These are phyloP conservation scores for Diphasiastrum complanatum DNA, from an alignment of 83 land plant species.

Conservation along the genomic window DNA sequence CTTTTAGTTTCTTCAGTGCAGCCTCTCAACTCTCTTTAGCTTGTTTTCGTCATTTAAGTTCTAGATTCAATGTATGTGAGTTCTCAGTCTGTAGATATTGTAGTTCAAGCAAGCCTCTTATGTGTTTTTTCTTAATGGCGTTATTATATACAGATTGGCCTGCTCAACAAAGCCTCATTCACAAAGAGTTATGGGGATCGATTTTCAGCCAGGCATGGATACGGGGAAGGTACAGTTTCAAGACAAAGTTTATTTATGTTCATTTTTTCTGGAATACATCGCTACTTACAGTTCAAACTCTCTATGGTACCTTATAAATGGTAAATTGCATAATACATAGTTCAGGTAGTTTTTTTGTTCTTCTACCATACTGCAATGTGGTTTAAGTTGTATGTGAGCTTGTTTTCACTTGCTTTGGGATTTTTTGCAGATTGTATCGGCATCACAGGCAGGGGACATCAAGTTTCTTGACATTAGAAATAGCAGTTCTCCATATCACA, in stretches of 20 bases:
- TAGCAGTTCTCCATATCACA: slow-evolving; percentile 38
- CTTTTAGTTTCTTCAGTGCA: too few species aligned
- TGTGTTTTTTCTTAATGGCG: not conserved
- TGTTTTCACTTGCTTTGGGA: not conserved
- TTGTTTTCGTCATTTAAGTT: too few species aligned
- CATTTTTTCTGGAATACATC: not conserved
- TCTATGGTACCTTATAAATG: not conserved
- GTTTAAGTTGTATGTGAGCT: not conserved
- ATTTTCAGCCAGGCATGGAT: slow-evolving; percentile 79
- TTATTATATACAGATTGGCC: slow-evolving; percentile 39
- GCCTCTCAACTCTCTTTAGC: too few species aligned
- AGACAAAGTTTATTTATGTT: too few species aligned
- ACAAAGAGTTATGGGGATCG: slow-evolving; percentile 72
- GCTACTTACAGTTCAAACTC: not conserved
- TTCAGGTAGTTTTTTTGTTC: not conserved
- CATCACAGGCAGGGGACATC: slow-evolving; percentile 83
- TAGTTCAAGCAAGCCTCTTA: not conserved
- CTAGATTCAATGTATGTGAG: too few species aligned
- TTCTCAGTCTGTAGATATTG: slow-evolving; percentile 3
- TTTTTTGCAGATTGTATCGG: slow-evolving; percentile 69
- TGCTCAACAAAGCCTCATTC: slow-evolving; percentile 39
- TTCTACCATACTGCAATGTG: not conserved
- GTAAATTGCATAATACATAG: not conserved
- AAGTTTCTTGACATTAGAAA: slow-evolving; percentile 76
- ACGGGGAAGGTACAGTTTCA: slow-evolving; percentile 73